Conservation (phyloP, 2,329 filamentous ascomycete species). For the Stachybotrys chartarum region DNA sequence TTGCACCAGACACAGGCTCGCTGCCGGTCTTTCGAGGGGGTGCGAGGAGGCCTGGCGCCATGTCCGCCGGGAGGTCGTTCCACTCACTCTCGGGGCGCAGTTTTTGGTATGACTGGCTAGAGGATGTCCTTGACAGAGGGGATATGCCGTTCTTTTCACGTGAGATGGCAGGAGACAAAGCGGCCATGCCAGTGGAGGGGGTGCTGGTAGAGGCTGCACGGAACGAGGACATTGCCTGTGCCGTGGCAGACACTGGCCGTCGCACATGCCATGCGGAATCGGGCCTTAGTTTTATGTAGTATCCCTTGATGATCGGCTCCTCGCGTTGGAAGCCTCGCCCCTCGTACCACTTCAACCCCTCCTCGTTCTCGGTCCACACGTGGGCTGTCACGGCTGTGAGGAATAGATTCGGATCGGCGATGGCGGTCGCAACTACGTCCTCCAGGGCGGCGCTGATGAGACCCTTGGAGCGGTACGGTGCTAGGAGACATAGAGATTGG, state of each 20-base stretch:
- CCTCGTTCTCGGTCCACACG: conserved; percentile 61
- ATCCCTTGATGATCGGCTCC: conserved; percentile 42
- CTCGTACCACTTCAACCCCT: conserved; percentile 56
- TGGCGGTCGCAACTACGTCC: conserved; percentile 36
- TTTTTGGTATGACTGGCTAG: conserved; percentile 49
- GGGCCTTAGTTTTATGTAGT: conserved; percentile 56
- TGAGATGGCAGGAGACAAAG: conserved; percentile 9
- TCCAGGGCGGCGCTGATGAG: conserved; percentile 51
- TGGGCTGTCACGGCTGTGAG: conserved; percentile 51
- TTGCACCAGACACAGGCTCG: conserved; percentile 31
- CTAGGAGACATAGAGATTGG: conserved; percentile 55
- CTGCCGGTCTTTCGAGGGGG: conserved; percentile 19
- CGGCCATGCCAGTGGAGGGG: conserved; percentile 5
- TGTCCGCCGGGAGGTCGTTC: conserved; percentile 59
- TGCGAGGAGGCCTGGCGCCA: conserved; percentile 32
- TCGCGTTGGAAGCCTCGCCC: conserved; percentile 47
- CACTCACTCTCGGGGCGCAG: conserved; percentile 52
- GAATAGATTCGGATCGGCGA: conserved; percentile 25
- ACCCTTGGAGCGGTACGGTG: conserved; percentile 55
- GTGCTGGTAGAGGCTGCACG: conserved; percentile 8
- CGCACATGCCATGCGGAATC: conserved; percentile 54
- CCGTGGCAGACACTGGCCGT: conserved; percentile 29
- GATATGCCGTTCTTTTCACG: conserved; percentile 9
- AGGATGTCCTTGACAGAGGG: conserved; percentile 7
- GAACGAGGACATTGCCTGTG: conserved; percentile 11